Conservation (phyloP, 768 basidiomycete genomes). For the Pulveroboletus sp. region DNA sequence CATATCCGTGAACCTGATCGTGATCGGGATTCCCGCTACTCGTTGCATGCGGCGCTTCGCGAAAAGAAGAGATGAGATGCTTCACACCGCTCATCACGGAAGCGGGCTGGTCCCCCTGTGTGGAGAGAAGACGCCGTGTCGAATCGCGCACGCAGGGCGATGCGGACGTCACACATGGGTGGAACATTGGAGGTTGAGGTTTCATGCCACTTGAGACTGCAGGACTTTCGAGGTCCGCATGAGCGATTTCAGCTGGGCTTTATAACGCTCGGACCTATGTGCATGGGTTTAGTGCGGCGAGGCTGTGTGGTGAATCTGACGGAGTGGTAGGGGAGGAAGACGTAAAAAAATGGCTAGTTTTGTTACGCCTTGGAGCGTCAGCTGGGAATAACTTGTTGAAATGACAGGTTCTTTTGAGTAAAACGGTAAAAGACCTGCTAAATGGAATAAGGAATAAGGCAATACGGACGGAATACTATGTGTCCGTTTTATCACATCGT, state of each 20-base stretch:
- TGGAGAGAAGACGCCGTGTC: slow-evolving; percentile 15
- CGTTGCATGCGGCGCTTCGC: slow-evolving; percentile 51
- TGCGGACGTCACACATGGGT: slow-evolving; percentile 25
- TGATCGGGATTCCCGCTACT: slow-evolving; percentile 10
- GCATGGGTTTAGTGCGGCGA: slow-evolving; percentile 12
- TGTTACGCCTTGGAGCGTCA: slow-evolving; percentile 44
- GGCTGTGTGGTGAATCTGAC: slow-evolving; percentile 11
- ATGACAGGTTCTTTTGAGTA: slow-evolving; percentile 36
- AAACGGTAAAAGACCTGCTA: slow-evolving; percentile 40
- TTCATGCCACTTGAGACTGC: background rate
- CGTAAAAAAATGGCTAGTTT: slow-evolving; percentile 47
- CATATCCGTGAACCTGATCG: slow-evolving; percentile 2
- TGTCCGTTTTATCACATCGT: slow-evolving; percentile 46
- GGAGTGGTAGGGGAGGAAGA: slow-evolving; percentile 35
- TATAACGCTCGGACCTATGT: slow-evolving; percentile 21
- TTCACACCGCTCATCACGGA: slow-evolving; percentile 21
- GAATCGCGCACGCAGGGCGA: background rate
- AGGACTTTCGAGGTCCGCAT: slow-evolving; percentile 48
- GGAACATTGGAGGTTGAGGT: background rate
- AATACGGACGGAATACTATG: slow-evolving; percentile 33
- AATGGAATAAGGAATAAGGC: slow-evolving; percentile 38
- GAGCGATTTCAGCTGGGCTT: slow-evolving; percentile 28
- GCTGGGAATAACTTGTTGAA: background rate
- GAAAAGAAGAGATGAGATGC: slow-evolving; percentile 44
- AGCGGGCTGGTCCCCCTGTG: slow-evolving; percentile 16